These are phyloP conservation scores for Berkeleyomyces basicola DNA, from an alignment of 2,329 filamentous ascomycete species.

Conservation along the genomic window DNA sequence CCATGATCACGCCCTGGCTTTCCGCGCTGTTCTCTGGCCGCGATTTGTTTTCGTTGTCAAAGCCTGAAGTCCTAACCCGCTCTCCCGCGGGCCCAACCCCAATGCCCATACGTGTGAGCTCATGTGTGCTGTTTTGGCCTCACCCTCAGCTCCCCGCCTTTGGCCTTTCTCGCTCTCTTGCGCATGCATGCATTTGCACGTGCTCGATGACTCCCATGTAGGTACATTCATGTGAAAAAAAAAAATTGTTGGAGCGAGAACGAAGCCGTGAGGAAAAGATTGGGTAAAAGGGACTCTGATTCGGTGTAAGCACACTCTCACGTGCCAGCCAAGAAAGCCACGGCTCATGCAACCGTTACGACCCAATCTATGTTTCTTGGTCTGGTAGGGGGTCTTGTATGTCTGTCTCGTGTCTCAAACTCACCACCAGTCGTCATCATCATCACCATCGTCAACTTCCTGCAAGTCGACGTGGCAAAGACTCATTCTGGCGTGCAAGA, in stretches of 20 bases:
- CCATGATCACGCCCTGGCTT: neutral
- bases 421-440: neutral
- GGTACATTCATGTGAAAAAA: neutral
- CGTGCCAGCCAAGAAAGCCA: neutral
- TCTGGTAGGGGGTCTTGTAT: neutral
- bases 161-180: neutral
- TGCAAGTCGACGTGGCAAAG: neutral
- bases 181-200: neutral
- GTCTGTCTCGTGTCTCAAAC: neutral
- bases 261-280: neutral
- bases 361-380: neutral
- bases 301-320: neutral
- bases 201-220: neutral
- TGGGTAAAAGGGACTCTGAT: neutral
- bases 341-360: neutral
- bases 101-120: neutral
- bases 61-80: neutral
- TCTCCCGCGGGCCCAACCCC: neutral
- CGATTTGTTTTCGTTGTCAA: neutral
- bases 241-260: neutral
- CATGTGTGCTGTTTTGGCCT: neutral
- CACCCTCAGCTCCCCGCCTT: neutral
- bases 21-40: neutral
- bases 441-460: neutral
- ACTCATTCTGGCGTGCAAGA: neutral